Percentiles rank a stretch among this genome's conserved stretches.
These are phyloP conservation scores for Monilinia fructicola DNA, from an alignment of 2,329 filamentous ascomycete species.

Conservation along the genomic window DNA sequence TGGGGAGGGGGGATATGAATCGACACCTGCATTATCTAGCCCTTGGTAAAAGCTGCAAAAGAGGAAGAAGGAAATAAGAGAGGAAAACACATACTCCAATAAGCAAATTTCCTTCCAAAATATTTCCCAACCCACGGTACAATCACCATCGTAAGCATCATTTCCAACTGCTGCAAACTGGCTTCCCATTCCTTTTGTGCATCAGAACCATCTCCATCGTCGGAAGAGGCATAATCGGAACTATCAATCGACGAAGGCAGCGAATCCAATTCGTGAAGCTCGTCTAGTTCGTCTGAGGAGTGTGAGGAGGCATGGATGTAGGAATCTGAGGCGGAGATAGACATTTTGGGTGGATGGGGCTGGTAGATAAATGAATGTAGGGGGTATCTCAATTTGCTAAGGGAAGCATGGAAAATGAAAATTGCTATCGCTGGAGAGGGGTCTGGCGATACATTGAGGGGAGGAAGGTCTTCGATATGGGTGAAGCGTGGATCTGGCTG, in stretches of 20 bases:
- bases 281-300: conserved; percentile 48
- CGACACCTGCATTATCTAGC: background rate
- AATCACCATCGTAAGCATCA: conserved; percentile 90
- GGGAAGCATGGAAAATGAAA: conserved; percentile 1
- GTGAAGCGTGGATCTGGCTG: background rate
- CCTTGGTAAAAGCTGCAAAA: background rate
- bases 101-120: conserved; percentile 90
- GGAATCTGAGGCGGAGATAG: conserved; percentile 27
- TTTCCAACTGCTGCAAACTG: conserved; percentile 87
- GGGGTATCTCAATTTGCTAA: background rate
- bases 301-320: conserved; percentile 45
- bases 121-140: conserved; percentile 95
- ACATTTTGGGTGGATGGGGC: conserved; percentile 23
- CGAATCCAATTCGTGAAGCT: conserved; percentile 57
- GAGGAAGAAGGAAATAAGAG: background rate
- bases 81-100: conserved; percentile 74
- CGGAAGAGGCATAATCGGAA: conserved; percentile 51
- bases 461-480: background rate
- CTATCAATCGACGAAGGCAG: conserved; percentile 56
- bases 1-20: too few species aligned
- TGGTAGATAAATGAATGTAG: background rate
- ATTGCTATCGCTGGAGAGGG: conserved; percentile 15
- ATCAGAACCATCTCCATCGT: conserved; percentile 62
- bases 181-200: conserved; percentile 95
- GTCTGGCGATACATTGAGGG: conserved; percentile 22